Conservation (phyloP, 192 early-diverging fungal species). For the Jimgerdemannia lactiflua region DNA sequence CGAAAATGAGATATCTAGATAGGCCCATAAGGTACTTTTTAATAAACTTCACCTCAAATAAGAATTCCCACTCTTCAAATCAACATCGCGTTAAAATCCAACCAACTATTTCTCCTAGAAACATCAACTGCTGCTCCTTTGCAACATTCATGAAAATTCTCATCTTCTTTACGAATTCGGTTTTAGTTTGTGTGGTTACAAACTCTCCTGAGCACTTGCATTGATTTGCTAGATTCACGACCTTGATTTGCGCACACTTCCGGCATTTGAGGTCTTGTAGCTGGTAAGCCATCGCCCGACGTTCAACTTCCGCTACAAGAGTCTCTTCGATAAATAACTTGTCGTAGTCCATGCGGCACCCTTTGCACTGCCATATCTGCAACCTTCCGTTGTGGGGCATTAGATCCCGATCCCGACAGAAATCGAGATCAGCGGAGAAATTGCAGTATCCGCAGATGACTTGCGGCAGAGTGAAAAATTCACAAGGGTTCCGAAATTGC, state of each 20-base stretch:
- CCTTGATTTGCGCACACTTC: slow-evolving; percentile 79
- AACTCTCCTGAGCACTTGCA: slow-evolving; percentile 79
- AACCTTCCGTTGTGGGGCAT: slow-evolving; percentile 47
- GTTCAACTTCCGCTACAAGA: slow-evolving; percentile 72
- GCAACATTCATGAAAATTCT: slow-evolving; percentile 64
- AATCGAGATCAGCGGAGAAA: slow-evolving; percentile 83
- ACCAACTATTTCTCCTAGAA: slow-evolving; percentile 54
- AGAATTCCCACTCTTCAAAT: no score
- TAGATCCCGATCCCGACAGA: slow-evolving; percentile 78
- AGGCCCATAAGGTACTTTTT: no score
- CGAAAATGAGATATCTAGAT: no score
- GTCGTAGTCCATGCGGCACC: slow-evolving; percentile 82
- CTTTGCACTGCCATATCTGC: slow-evolving; percentile 68
- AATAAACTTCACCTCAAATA: no score
- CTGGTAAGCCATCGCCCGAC: slow-evolving; percentile 72
- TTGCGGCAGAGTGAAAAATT: slow-evolving; percentile 69
- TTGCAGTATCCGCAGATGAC: slow-evolving; percentile 91
- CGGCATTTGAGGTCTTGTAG: slow-evolving; percentile 84
- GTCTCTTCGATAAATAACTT: slow-evolving; percentile 74
- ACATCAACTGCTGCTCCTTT: slow-evolving; percentile 47
- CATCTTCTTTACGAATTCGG: slow-evolving; percentile 53
- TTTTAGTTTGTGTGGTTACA: slow-evolving; percentile 39
- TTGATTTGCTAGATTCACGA: slow-evolving; percentile 68
- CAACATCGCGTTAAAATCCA: slow-evolving; percentile 39
- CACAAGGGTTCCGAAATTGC: slow-evolving; percentile 81